These are phyloP conservation scores for Nelumbo lutea DNA, from an alignment of 164 flowering plant genomes.

Conservation along the genomic window DNA sequence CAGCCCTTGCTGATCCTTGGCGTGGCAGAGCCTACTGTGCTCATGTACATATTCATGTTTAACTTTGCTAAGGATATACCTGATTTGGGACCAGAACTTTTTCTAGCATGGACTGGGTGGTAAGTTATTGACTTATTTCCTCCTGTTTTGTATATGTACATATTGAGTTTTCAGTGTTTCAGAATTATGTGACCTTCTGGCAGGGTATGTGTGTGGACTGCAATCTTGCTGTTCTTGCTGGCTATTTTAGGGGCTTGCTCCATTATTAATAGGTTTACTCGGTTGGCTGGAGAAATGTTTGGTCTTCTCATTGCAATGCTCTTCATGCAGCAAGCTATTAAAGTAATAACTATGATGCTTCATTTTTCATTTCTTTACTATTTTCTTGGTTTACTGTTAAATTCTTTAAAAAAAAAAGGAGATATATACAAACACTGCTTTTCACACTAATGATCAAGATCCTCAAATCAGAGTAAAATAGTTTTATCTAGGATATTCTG, in stretches of 20 bases:
- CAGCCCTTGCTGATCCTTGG: constrained; percentile 94
- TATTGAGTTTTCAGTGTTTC: neutral
- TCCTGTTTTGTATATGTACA: neutral
- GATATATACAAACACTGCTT: neutral
- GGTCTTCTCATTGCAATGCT: constrained; percentile 91
- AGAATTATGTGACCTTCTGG: neutral
- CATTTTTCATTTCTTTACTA: neutral
- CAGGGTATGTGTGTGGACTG: constrained; percentile 97
- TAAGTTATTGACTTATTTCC: constrained; percentile 24
- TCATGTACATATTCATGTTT: constrained; percentile 98
- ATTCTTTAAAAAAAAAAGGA: neutral
- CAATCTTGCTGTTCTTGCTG: constrained; percentile 57
- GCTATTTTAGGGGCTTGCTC: constrained; percentile 85
- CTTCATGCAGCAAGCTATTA: constrained; percentile 93
- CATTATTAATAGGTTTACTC: constrained; percentile 84
- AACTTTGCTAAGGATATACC: constrained; percentile 77
- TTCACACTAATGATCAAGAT: neutral
- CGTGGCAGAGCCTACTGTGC: constrained; percentile 98
- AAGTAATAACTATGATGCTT: constrained; percentile 36
- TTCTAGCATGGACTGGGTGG: constrained; percentile 97
- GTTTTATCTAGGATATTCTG: neutral
- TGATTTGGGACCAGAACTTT: constrained; percentile 76
- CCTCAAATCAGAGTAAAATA: neutral
- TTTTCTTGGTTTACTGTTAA: neutral
- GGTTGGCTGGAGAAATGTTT: constrained; percentile 86